A percentile compares a stretch with the other conserved stretches of the same genome.
phyloP scores from a whole-genome alignment of 2,329 filamentous ascomycete genomes.

The Colletotrichum sp. region DNA sequence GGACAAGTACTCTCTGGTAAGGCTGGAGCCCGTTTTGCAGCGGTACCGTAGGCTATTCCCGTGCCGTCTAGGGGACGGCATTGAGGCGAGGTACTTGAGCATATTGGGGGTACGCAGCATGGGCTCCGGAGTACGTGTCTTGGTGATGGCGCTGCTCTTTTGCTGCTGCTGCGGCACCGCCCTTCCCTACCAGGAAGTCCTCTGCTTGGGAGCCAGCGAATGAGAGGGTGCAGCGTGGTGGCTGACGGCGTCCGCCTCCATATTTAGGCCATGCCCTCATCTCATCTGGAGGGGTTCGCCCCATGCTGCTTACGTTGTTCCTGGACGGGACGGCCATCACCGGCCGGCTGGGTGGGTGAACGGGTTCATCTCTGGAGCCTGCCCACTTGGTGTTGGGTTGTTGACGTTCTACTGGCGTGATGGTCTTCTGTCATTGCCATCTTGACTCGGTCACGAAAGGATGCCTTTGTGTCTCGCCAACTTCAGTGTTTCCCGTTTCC shows the following conservation, averaged over 20 bases:
- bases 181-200: not conserved
- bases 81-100: not conserved
- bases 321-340: not conserved
- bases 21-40: not conserved
- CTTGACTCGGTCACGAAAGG: not conserved
- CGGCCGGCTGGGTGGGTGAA: not conserved
- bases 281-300: not conserved
- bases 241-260: slow-evolving; percentile 16
- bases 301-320: slow-evolving; percentile 2
- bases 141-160: not conserved
- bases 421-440: not conserved
- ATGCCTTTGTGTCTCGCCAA: not conserved
- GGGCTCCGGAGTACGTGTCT: not conserved
- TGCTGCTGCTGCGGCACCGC: not conserved
- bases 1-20: not conserved
- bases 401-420: not conserved
- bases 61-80: not conserved
- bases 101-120: not conserved
- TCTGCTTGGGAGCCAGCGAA: not conserved
- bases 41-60: not conserved
- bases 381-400: not conserved
- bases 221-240: slow-evolving; percentile 1
- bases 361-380: not conserved
- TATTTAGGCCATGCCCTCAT: slow-evolving; percentile 4
- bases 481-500: not conserved